Percentiles rank a stretch among this genome's conserved stretches.
Conservation (phyloP, 345 rosid species). For the Citrus cavaleriei region DNA sequence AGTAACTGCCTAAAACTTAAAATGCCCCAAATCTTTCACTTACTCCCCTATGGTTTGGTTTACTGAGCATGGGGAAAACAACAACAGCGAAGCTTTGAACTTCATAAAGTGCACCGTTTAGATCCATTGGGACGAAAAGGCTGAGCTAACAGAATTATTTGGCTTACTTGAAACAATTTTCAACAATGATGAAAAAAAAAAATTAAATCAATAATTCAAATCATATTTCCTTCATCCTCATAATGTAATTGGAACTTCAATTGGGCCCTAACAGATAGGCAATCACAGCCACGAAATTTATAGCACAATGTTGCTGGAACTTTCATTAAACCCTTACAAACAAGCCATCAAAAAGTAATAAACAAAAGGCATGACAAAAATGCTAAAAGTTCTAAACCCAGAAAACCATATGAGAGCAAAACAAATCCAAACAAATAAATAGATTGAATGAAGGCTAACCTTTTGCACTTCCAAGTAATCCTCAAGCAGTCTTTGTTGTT, state of each 20-base stretch:
- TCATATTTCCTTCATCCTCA: neutral
- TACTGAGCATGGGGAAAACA: neutral
- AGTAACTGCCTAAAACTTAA: neutral
- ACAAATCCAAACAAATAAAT: neutral
- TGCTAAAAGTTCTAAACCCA: neutral
- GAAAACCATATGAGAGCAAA: neutral
- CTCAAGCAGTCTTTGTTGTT: slow-evolving; percentile 28
- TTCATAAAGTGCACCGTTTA: neutral
- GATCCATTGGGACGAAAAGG: neutral
- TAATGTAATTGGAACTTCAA: neutral
- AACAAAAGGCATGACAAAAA: neutral
- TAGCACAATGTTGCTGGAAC: neutral
- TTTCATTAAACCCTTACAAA: neutral
- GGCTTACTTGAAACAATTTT: neutral
- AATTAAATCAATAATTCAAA: neutral
- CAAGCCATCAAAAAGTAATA: neutral
- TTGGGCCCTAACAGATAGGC: no score
- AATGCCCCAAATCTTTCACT: neutral
- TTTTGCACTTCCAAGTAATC: slow-evolving; percentile 38
- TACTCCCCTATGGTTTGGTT: neutral
- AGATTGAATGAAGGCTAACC: slow-evolving; percentile 17
- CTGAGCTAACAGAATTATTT: neutral
- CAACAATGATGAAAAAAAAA: neutral
- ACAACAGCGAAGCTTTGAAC: neutral
- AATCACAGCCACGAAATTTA: neutral